phyloP scores from a whole-genome alignment of 2,329 filamentous ascomycete genomes.

The Stachybotrys elegans region DNA sequence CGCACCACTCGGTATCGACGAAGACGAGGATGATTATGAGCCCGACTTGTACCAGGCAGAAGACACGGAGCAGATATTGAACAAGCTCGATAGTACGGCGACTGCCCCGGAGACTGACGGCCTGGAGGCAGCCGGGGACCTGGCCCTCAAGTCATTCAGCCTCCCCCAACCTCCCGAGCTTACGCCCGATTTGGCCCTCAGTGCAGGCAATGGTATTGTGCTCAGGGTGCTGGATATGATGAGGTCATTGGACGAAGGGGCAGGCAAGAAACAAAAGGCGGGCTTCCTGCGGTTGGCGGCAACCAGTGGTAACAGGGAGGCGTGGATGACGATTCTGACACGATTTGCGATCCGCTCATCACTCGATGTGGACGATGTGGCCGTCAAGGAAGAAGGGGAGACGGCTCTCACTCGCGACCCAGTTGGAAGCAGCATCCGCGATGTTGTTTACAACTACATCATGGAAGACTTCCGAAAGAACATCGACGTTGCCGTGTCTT shows the following conservation, averaged over 20 bases:
- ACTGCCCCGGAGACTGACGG: slow-evolving; percentile 33
- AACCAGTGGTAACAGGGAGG: slow-evolving; percentile 77
- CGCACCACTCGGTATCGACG: slow-evolving; percentile 60
- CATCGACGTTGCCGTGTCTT: slow-evolving; percentile 85
- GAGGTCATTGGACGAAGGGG: slow-evolving; percentile 63
- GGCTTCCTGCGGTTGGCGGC: slow-evolving; percentile 83
- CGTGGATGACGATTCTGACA: slow-evolving; percentile 85
- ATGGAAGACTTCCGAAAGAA: slow-evolving; percentile 87
- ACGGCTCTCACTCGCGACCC: slow-evolving; percentile 28
- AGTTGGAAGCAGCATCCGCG: slow-evolving; percentile 69
- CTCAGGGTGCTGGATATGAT: slow-evolving; percentile 75
- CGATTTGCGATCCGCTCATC: slow-evolving; percentile 77
- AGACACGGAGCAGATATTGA: slow-evolving; percentile 70
- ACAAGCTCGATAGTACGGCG: slow-evolving; percentile 69
- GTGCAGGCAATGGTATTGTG: slow-evolving; percentile 69
- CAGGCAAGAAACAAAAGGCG: slow-evolving; percentile 55
- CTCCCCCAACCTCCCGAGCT: slow-evolving; percentile 73
- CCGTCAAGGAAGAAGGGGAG: slow-evolving; percentile 54
- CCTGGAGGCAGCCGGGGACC: slow-evolving; percentile 26
- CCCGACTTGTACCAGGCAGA: slow-evolving; percentile 77
- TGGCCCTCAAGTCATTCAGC: slow-evolving; percentile 72
- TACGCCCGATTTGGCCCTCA: slow-evolving; percentile 64
- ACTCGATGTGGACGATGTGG: slow-evolving; percentile 59
- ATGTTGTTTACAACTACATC: slow-evolving; percentile 77
- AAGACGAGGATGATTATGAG: slow-evolving; percentile 85